Base-by-base conservation (phyloP, 305 asterid genomes). In the Fraxinus ornus region DNA sequence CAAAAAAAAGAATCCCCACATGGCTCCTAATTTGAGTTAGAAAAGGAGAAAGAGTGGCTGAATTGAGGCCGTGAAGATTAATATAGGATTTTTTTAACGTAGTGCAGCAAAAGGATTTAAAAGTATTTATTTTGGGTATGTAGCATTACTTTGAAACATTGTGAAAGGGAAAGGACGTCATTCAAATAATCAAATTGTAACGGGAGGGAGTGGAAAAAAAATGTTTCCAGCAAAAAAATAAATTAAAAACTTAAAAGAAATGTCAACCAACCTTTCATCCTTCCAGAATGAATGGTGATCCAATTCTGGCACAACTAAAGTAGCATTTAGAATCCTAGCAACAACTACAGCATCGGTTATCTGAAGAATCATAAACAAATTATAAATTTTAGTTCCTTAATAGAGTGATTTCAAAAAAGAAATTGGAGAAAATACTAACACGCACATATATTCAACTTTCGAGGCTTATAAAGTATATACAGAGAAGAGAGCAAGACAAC, bases 291-390 rank as follows among this genome's bases (percentile, higher is more conserved):
- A 97, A 87, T 93, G 89, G 81, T 95, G 99, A 93, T 97, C 99
- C 95, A 97, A 88, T 86, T 95, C 98, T 60, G 99, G 99, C 78
- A 93, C 93, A 72, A 97, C 98, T 87, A 97, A 93, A 64, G 98
- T 97, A 75, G 99, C 98, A 83, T 97, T 97, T 81, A 97, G 92
- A 79, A 95, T 92, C 86, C 98, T 90, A 74, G 98, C 98, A 89
- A 95, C 99, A 83, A 93, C 98, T 83, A 97, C 98, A 86, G 99
- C 98, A 88, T 97, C 99, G 77, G 98, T 97, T 88, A 97, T 97
- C 98, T 97, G 92, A 84, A 88, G 82, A 80, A 76, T 70, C 84
- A 78, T 57, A 80, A 85, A 85, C 73, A 78, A 78, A 62, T 88
- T 79, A 62, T 76, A 60, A 76, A 81, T 10, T 55, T 82, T 79